Evolutionary conservation across 2,329 filamentous ascomycete species (phyloP), one percentile per base, ranked within the genome.

Genomic region (Intubia oerlemansii): DNA sequence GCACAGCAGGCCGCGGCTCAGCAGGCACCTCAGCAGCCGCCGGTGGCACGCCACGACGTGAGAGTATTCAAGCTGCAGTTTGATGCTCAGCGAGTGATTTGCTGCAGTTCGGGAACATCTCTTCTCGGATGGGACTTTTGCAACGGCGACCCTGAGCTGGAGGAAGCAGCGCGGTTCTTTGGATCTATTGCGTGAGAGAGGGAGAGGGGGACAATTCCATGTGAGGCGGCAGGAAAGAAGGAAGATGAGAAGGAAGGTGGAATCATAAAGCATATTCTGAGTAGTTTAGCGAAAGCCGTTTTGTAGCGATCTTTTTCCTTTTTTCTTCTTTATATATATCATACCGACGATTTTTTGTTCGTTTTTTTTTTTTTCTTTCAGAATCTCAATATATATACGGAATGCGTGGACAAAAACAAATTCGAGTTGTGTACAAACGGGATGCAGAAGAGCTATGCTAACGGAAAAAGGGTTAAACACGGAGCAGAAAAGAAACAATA

Each of bases 111-210:
- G 48, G 81, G 88, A 32, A 73, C 73, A 22, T 70, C 76, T 11
- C 95, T 98, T 43, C 81, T 95, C 1, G 88, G 84, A 0, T 98
- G 88, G 88, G 88, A 98, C 49, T 98, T 95, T 59, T 88, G 82
- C 34, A 80, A 82, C 39, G 75, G 69, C 5, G 84, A 98, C 38
- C 51, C 64, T 31, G 76, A 90, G 40, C 64, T 93, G 30, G 67
- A 80, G 31, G 72, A 79, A 44, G 78, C 75, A 6, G 68, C 70
- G 37, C 63, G 66, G 20, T 90, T 91, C 44, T 92, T 91, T 46
- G 70, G 61, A 30, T 59, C 64, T 3, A 55, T 73, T 24, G 62
- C 67, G 32, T 64, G 47, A 31, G 23, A 11, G 14, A 4, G 4
- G 7, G 2, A n/a, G 13, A 10, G 4, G 17, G 16, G 13, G 18